phyloP scores from a whole-genome alignment of 2,329 filamentous ascomycete species.

The Penicillium sp. region DNA sequence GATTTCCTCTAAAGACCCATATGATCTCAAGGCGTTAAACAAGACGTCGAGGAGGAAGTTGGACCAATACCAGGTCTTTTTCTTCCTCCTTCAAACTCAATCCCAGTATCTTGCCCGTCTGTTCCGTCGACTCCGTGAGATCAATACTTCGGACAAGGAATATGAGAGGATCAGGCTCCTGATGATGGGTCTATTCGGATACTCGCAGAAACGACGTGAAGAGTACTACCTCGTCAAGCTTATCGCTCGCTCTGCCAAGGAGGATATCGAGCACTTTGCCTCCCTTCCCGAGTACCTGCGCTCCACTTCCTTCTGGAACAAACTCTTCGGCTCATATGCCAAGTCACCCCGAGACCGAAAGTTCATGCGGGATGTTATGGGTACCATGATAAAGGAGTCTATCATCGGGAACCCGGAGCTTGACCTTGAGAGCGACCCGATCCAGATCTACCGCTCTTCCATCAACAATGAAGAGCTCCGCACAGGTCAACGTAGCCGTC shows the following conservation, averaged over 20 bases:
- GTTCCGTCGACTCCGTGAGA: conserved; percentile 77
- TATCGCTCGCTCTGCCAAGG: conserved; percentile 72
- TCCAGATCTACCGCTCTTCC: conserved; percentile 91
- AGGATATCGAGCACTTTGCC: conserved; percentile 72
- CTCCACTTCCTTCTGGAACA: conserved; percentile 89
- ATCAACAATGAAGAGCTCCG: conserved; percentile 97
- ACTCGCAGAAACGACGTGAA: conserved; percentile 92
- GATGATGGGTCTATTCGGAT: conserved; percentile 94
- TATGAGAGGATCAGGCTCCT: conserved; percentile 87
- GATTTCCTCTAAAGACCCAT: conserved; percentile 83
- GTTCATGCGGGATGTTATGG: conserved; percentile 80
- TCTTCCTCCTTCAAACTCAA: conserved; percentile 95
- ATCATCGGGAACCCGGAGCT: conserved; percentile 87
- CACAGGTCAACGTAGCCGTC: conserved; percentile 75
- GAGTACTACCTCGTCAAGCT: conserved; percentile 95
- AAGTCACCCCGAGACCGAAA: conserved; percentile 89
- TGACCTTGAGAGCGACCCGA: conserved; percentile 91
- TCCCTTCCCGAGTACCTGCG: conserved; percentile 79
- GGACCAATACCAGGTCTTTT: conserved; percentile 93
- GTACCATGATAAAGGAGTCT: conserved; percentile 80
- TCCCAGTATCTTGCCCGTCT: conserved; percentile 87
- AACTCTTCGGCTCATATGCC: conserved; percentile 79
- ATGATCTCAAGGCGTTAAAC: conserved; percentile 94
- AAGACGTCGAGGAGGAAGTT: conserved; percentile 94
- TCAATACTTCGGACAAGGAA: conserved; percentile 83